Conservation (phyloP, 495 filamentous ascomycete genomes). For the Penicillium herquei region DNA sequence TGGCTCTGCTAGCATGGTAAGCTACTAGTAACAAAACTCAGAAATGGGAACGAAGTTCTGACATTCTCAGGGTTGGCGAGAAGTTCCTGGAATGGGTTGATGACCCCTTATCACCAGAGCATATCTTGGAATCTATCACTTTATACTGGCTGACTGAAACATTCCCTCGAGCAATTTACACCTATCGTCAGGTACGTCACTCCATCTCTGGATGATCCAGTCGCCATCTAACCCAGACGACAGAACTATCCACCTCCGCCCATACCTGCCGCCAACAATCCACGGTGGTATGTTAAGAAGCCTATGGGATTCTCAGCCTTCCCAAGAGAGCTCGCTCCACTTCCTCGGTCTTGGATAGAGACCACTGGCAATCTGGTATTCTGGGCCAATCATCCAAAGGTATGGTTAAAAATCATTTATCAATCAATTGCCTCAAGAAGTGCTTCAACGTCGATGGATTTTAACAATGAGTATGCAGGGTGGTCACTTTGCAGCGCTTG, state of each 20-base stretch:
- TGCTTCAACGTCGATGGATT: neutral
- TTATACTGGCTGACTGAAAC: constrained; percentile 68
- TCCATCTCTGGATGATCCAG: neutral
- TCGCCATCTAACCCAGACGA: neutral
- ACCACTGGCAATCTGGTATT: constrained; percentile 49
- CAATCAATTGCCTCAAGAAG: neutral
- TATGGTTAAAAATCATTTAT: neutral
- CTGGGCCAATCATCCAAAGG: constrained; percentile 43
- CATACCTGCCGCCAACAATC: constrained; percentile 16
- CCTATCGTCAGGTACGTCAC: constrained; percentile 44
- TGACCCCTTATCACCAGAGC: constrained; percentile 46
- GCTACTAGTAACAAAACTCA: constrained; percentile 1
- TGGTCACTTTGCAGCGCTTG: constrained; percentile 63
- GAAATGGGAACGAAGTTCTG: neutral
- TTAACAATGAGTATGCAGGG: constrained; percentile 34
- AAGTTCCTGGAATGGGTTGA: constrained; percentile 67
- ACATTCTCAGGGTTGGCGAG: constrained; percentile 55
- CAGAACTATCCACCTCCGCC: constrained; percentile 24
- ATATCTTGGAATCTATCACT: constrained; percentile 55
- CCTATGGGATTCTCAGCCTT: constrained; percentile 60
- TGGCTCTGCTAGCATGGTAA: constrained; percentile 66
- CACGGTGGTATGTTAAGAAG: constrained; percentile 47
- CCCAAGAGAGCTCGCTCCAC: constrained; percentile 50
- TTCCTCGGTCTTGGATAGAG: constrained; percentile 51
- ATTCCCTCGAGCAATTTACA: constrained; percentile 57